Evolutionary conservation across 768 basidiomycete genomes (phyloP).

Genomic region (Hemileccinum rubropunctum): DNA sequence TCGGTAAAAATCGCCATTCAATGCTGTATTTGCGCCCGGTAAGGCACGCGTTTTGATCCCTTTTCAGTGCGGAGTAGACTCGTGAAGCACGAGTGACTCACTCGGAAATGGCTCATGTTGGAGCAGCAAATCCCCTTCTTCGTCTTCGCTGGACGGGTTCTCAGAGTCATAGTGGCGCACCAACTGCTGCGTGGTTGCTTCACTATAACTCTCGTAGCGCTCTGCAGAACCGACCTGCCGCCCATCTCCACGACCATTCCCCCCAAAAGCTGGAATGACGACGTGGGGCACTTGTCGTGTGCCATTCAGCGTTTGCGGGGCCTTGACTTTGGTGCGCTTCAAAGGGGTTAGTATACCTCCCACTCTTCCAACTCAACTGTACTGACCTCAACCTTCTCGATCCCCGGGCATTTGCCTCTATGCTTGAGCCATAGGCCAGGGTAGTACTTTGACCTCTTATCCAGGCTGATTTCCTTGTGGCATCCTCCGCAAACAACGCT

Average conservation of each 20-base stretch:
- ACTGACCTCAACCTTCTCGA: slow-evolving; percentile 28
- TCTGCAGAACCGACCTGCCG: not conserved
- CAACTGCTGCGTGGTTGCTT: not conserved
- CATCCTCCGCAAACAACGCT: slow-evolving; percentile 32
- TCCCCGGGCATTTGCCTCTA: slow-evolving; percentile 25
- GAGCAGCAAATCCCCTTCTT: slow-evolving; percentile 6
- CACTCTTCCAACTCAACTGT: not conserved
- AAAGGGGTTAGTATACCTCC: slow-evolving; percentile 11
- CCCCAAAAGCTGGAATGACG: not conserved
- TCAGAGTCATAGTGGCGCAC: slow-evolving; percentile 1
- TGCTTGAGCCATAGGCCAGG: slow-evolving; percentile 36
- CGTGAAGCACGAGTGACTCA: slow-evolving; percentile 13
- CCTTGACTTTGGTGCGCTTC: slow-evolving; percentile 15
- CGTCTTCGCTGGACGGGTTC: slow-evolving; percentile 13
- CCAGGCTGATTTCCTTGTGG: slow-evolving; percentile 31
- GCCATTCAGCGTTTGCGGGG: not conserved
- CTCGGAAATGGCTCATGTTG: slow-evolving; percentile 26
- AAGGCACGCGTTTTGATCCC: not conserved
- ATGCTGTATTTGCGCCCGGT: slow-evolving; percentile 7
- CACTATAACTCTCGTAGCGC: not conserved
- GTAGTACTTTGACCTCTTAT: slow-evolving; percentile 34
- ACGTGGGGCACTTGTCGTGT: slow-evolving; percentile 1
- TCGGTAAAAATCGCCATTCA: slow-evolving; percentile 21
- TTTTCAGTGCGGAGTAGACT: slow-evolving; percentile 3
- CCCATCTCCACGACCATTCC: not conserved